A percentile compares a stretch with the other conserved stretches of the same genome.
Conservation (phyloP, 148 eudicot genomes). For the Agrostemma githago region DNA sequence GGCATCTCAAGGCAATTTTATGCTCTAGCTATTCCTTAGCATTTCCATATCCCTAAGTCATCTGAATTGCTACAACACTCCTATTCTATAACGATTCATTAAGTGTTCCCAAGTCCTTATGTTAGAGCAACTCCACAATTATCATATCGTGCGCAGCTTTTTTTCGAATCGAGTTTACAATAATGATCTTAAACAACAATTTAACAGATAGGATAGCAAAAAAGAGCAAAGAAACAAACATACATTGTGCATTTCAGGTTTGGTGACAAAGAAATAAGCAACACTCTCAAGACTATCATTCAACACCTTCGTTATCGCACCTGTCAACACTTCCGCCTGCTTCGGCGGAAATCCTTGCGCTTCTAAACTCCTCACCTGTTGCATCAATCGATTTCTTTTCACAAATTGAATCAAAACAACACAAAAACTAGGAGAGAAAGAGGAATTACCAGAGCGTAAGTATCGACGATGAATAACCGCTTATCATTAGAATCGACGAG, state of each 20-base stretch:
- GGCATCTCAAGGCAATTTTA: not conserved
- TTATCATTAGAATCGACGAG: constrained; percentile 41
- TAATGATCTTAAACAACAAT: not conserved
- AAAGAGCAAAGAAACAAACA: not conserved
- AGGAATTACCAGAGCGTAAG: constrained; percentile 65
- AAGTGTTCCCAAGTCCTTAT: not conserved
- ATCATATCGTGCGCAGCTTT: not conserved
- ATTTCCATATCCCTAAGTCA: not conserved
- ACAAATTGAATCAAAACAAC: not conserved
- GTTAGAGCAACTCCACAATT: not conserved
- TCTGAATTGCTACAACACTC: not conserved
- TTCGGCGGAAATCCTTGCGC: constrained; percentile 70
- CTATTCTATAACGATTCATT: not conserved
- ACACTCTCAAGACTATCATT: constrained; percentile 73
- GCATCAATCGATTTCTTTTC: not conserved
- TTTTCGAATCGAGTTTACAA: not conserved
- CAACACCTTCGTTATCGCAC: constrained; percentile 62
- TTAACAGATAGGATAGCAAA: not conserved
- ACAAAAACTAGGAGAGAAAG: not conserved
- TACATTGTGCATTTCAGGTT: constrained; percentile 67
- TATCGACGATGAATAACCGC: constrained; percentile 78
- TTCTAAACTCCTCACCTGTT: constrained; percentile 73
- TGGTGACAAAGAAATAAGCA: constrained; percentile 58
- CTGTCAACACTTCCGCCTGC: constrained; percentile 81
- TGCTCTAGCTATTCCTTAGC: not conserved